These are phyloP conservation scores for Trichophyton simii DNA, from an alignment of 2,329 filamentous ascomycete genomes.

Conservation along the genomic window DNA sequence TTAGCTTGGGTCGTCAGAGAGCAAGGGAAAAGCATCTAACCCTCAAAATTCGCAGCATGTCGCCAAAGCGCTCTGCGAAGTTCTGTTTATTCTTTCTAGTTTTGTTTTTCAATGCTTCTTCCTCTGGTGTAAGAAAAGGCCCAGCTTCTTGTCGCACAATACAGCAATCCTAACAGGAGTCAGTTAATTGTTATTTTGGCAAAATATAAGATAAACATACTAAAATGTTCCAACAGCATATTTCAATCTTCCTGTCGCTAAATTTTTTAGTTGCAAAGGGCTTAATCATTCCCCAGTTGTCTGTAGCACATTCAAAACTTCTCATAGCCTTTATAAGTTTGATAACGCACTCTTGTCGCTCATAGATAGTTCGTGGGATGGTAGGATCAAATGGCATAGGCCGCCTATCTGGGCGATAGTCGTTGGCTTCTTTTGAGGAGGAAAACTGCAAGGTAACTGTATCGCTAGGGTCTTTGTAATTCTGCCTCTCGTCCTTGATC, in stretches of 20 bases:
- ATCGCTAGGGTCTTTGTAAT: background rate
- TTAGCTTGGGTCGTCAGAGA: background rate
- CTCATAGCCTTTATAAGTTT: conserved; percentile 24
- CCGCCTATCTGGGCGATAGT: conserved; percentile 7
- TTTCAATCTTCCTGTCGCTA: conserved; percentile 19
- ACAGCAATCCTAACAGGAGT: conserved; percentile 15
- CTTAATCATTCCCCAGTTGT: conserved; percentile 23
- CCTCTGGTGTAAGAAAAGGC: conserved; percentile 18
- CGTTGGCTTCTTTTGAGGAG: conserved; percentile 15
- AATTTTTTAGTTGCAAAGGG: conserved; percentile 20
- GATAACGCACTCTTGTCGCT: conserved; percentile 19
- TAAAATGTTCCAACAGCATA: conserved; percentile 24
- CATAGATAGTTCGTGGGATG: conserved; percentile 16
- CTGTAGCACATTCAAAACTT: conserved; percentile 18
- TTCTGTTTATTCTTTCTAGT: conserved; percentile 9
- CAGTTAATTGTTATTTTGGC: background rate
- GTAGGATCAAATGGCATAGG: conserved; percentile 16
- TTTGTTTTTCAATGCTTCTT: conserved; percentile 17
- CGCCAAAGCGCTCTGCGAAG: conserved; percentile 13
- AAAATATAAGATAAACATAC: conserved; percentile 9
- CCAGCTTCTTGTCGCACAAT: conserved; percentile 19
- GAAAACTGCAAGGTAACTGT: conserved; percentile 12
- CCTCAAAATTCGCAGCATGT: conserved; percentile 14
- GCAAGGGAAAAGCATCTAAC: conserved; percentile 9
- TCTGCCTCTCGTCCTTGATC: background rate